Percentiles rank a stretch among this genome's conserved stretches.
These are phyloP conservation scores for Parafenestella ontariensis DNA, from an alignment of 2,329 filamentous ascomycete species.

Conservation along the genomic window DNA sequence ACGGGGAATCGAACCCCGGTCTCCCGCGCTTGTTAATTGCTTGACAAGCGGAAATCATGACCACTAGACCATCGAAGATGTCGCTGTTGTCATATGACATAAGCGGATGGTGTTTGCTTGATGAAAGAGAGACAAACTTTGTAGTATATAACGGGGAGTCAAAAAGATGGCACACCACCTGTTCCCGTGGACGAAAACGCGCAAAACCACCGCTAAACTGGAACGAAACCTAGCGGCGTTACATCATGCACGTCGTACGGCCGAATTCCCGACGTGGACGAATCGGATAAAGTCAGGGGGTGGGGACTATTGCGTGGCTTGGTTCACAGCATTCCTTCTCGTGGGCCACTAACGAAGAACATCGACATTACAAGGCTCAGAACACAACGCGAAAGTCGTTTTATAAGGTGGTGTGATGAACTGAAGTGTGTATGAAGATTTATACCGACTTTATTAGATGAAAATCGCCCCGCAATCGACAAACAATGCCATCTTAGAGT, in stretches of 20 bases:
- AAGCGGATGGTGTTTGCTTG: slow-evolving; percentile 18
- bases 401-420: background rate
- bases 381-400: background rate
- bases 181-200: background rate
- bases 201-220: background rate
- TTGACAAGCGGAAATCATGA: no score
- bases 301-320: background rate
- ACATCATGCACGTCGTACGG: background rate
- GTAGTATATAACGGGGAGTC: background rate
- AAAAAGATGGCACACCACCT: no score
- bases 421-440: background rate
- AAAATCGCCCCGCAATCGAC: background rate
- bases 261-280: background rate
- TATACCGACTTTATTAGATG: background rate
- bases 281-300: background rate
- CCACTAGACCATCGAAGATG: slow-evolving; percentile 23
- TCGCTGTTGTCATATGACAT: slow-evolving; percentile 10
- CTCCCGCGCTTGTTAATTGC: no score
- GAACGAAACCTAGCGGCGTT: background rate
- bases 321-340: background rate
- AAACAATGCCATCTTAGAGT: background rate
- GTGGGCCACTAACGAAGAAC: background rate
- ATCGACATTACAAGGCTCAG: background rate
- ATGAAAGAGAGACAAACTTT: slow-evolving; percentile 3
- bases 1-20: no score